These are phyloP conservation scores for Lipomyces chichibuensis DNA, from an alignment of 805 yeast species.

Conservation along the genomic window DNA sequence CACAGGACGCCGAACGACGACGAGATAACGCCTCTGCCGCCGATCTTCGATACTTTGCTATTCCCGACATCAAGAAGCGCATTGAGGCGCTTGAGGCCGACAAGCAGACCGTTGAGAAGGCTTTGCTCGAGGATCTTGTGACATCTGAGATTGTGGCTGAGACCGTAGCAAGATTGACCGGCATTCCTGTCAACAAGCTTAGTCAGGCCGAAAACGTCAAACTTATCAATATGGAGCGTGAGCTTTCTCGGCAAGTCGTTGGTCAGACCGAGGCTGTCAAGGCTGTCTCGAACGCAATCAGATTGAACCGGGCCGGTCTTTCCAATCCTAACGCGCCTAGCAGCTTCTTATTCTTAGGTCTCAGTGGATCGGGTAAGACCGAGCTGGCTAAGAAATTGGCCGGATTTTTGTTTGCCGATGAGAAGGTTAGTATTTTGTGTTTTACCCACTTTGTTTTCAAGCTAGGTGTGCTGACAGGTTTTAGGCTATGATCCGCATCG, in stretches of 20 bases:
- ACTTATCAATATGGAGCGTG: conserved; percentile 92
- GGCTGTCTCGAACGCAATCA: conserved; percentile 93
- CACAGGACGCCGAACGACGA: conserved; percentile 95
- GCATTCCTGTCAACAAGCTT: conserved; percentile 92
- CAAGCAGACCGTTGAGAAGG: conserved; percentile 65
- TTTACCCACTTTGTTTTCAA: background rate
- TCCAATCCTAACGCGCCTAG: conserved; percentile 92
- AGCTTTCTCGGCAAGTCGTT: conserved; percentile 78
- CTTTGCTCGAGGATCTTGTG: conserved; percentile 85
- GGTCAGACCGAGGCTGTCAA: conserved; percentile 96
- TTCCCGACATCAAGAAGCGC: conserved; percentile 82
- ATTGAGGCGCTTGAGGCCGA: conserved; percentile 76
- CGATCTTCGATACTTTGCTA: conserved; percentile 94
- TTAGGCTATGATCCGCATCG: conserved; percentile 89
- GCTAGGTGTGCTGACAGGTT: background rate
- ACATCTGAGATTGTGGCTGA: conserved; percentile 93
- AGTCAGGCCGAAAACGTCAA: conserved; percentile 94
- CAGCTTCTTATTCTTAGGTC: conserved; percentile 89
- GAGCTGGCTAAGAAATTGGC: conserved; percentile 97
- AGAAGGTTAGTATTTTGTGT: conserved; percentile 48
- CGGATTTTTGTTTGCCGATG: conserved; percentile 93
- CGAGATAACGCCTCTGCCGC: conserved; percentile 94
- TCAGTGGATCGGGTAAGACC: conserved; percentile 98
- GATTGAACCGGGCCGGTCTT: conserved; percentile 90
- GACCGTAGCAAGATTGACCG: conserved; percentile 94